A percentile compares a stretch with the other conserved stretches of the same genome.
These are phyloP conservation scores for Limonium bicolor DNA, from an alignment of 148 eudicot species.

Conservation along the genomic window DNA sequence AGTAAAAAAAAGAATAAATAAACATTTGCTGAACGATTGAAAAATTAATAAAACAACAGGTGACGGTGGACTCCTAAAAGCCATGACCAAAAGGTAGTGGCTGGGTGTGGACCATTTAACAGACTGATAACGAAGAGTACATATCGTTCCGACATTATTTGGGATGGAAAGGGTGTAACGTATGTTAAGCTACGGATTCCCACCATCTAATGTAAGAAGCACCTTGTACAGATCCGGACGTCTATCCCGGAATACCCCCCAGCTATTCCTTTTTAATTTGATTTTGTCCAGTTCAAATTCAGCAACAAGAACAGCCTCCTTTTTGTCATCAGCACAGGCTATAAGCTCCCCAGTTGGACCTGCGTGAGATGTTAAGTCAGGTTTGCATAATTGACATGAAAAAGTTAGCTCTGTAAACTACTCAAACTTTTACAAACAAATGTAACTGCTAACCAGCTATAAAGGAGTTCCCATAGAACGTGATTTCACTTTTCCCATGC, in stretches of 20 bases:
- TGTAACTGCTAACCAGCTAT: conserved; percentile 55
- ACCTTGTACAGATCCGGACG: conserved; percentile 93
- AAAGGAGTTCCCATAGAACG: conserved; percentile 95
- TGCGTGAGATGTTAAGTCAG: too few relatives aligned
- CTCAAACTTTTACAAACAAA: neutral
- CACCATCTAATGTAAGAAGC: conserved; percentile 85
- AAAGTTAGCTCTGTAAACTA: neutral
- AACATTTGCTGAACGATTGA: too few relatives aligned
- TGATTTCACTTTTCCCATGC: conserved; percentile 88
- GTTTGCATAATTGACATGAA: too few relatives aligned
- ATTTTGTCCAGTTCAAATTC: conserved; percentile 67
- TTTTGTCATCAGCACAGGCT: conserved; percentile 60
- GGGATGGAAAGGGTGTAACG: too few relatives aligned
- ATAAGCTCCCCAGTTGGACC: conserved; percentile 90
- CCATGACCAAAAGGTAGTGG: too few relatives aligned
- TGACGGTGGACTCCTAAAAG: too few relatives aligned
- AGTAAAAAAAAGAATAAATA: too few relatives aligned
- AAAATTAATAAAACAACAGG: too few relatives aligned
- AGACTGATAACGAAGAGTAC: too few relatives aligned
- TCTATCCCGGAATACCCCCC: conserved; percentile 94
- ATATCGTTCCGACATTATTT: too few relatives aligned
- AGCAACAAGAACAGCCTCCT: conserved; percentile 75
- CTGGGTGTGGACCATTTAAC: too few relatives aligned
- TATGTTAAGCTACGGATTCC: conserved; percentile 29
- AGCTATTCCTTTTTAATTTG: conserved; percentile 65